Conservation (phyloP, 2,329 filamentous ascomycete genomes). For the Fusarium newnesense region DNA sequence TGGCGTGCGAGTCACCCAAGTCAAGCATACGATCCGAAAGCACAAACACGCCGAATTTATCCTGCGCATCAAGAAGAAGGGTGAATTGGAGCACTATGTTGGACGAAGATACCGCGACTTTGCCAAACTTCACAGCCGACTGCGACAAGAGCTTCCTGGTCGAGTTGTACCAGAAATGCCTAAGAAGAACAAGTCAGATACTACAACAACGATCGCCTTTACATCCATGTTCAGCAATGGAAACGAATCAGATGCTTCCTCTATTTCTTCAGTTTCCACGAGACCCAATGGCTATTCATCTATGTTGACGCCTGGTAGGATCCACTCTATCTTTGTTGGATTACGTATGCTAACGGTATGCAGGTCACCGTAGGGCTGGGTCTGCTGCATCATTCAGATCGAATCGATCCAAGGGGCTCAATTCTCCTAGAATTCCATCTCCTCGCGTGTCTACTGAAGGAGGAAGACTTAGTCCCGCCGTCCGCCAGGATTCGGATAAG, state of each 20-base stretch:
- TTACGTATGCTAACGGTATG: conserved; percentile 11
- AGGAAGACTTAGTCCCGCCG: conserved; percentile 43
- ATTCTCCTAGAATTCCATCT: conserved; percentile 44
- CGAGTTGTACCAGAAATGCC: conserved; percentile 89
- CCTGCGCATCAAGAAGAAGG: conserved; percentile 82
- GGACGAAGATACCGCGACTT: conserved; percentile 92
- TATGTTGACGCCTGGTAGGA: conserved; percentile 45
- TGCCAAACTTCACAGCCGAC: conserved; percentile 77
- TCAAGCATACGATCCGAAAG: conserved; percentile 87
- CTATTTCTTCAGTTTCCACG: conserved; percentile 83
- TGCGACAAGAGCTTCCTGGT: conserved; percentile 88
- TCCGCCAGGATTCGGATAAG: conserved; percentile 35
- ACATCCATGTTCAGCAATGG: conserved; percentile 65
- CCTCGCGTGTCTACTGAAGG: conserved; percentile 48
- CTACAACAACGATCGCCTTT: conserved; percentile 68
- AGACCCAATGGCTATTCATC: conserved; percentile 49
- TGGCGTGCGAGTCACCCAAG: conserved; percentile 80
- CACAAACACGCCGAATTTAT: conserved; percentile 96
- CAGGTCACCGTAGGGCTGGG: conserved; percentile 41
- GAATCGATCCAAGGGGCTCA: conserved; percentile 43
- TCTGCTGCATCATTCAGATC: conserved; percentile 48
- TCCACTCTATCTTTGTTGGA: background rate
- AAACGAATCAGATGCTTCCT: conserved; percentile 80
- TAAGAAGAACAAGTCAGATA: conserved; percentile 88
- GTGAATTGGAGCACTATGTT: conserved; percentile 80